Evolutionary conservation across 2,329 filamentous ascomycete species (phyloP).

Genomic region (Clonostachys solani): DNA sequence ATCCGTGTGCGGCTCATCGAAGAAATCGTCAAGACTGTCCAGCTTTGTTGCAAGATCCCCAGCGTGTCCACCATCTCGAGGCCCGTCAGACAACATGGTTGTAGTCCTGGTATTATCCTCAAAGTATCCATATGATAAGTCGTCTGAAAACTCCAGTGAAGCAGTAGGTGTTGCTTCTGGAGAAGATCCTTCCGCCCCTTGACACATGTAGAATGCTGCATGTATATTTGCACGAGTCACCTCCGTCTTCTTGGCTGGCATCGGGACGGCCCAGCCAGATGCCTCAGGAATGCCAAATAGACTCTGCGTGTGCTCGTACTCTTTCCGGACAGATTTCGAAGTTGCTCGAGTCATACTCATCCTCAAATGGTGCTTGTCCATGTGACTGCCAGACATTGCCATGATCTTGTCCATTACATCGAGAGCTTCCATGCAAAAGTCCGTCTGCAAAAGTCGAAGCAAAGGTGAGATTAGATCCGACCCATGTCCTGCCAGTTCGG

Average conservation of each 20-base stretch:
- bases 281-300: constrained; percentile 95
- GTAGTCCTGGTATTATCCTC: constrained; percentile 67
- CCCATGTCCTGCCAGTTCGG: constrained; percentile 84
- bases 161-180: constrained; percentile 66
- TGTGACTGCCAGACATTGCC: constrained; percentile 84
- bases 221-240: constrained; percentile 89
- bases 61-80: constrained; percentile 61
- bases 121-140: constrained; percentile 80
- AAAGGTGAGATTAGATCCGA: constrained; percentile 94
- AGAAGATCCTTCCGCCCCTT: constrained; percentile 55
- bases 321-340: constrained; percentile 81
- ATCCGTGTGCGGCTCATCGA: constrained; percentile 62
- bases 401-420: constrained; percentile 93
- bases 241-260: constrained; percentile 85
- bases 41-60: constrained; percentile 79
- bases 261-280: constrained; percentile 92
- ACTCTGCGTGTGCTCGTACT: constrained; percentile 91
- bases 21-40: constrained; percentile 78
- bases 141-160: constrained; percentile 89
- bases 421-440: constrained; percentile 88
- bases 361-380: constrained; percentile 89
- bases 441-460: constrained; percentile 82
- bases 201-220: constrained; percentile 92
- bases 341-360: constrained; percentile 97
- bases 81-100: constrained; percentile 90